A percentile compares a stretch with the other conserved stretches of the same genome.
Conservation (phyloP, 2,329 filamentous ascomycete species). For the Cytospora piceae region DNA sequence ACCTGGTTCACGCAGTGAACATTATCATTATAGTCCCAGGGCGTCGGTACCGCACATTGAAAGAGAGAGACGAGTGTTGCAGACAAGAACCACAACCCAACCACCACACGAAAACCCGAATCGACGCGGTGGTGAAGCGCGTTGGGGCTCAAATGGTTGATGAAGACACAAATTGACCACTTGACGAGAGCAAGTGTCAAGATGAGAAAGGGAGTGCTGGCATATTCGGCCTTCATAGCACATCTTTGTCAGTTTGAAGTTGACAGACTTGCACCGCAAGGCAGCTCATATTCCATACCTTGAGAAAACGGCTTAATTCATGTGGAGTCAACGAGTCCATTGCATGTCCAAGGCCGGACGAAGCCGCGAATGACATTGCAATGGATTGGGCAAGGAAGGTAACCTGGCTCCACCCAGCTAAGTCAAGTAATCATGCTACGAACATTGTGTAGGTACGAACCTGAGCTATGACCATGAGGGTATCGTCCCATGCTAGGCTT, state of each 20-base stretch:
- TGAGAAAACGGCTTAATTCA: background rate
- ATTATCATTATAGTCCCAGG: conserved; percentile 9
- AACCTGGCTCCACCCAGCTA: background rate
- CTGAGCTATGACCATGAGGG: conserved; percentile 11
- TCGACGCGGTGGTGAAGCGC: conserved; percentile 3
- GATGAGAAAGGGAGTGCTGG: conserved; percentile 7
- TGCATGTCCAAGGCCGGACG: background rate
- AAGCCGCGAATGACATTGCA: conserved; percentile 5
- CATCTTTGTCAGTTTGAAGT: background rate
- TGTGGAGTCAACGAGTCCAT: background rate
- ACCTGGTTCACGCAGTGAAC: conserved; percentile 1
- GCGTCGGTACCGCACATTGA: conserved; percentile 2
- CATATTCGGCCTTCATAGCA: conserved; percentile 3
- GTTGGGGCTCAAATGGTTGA: conserved; percentile 13
- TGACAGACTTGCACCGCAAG: too few relatives aligned
- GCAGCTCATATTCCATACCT: background rate
- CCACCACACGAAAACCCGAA: conserved; percentile 6
- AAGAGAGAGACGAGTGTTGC: background rate
- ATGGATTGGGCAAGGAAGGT: conserved; percentile 14
- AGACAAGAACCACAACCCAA: conserved; percentile 10
- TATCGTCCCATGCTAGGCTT: conserved; percentile 6
- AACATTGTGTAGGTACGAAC: background rate
- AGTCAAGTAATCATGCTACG: background rate
- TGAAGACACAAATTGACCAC: conserved; percentile 19
- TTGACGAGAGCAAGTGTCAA: conserved; percentile 12